Base-by-base conservation (phyloP, 495 filamentous ascomycete genomes). In the Parachaetomium inaequale region DNA sequence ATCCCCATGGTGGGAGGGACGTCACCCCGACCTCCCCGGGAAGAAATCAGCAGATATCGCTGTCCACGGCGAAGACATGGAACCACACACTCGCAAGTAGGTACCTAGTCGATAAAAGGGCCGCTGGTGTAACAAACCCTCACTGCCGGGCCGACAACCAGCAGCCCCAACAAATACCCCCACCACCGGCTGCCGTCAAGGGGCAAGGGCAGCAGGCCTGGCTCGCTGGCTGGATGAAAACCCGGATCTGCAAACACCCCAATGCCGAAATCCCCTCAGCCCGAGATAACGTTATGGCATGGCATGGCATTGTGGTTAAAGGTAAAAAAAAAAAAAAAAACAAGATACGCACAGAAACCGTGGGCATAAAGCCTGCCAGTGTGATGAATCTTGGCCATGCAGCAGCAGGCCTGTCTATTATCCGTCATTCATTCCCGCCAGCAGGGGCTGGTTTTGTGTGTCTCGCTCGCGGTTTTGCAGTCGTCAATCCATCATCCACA, bases 301-400 rank as follows among this genome's bases (percentile, higher is more conserved):
- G n/a, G n/a, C n/a, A n/a, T n/a, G n/a, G n/a, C n/a, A 46, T 46
- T 15, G n/a, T 46, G 45, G 43, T 3, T 59, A 59, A 59, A 49
- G 38, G 43, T 4, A 50, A 6, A 50, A 19, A 25, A 7, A n/a
- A 4, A 58, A 10, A 25, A 4, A 57, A 12, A 23, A 5, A 1
- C 40, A 8, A n/a, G 17, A 21, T 14, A 23, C 11, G 7, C 7
- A 32, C 3, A 21, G 38, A 26, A 28, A 55, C 32, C n/a, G n/a
- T n/a, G n/a, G 34, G 19, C 31, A 31, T n/a, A 45, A 29, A 60
- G 47, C 47, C 31, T n/a, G n/a, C n/a, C n/a, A n/a, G n/a, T n/a
- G n/a, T n/a, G n/a, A n/a, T n/a, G n/a, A 42, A 42, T 15, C 46
- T 51, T 51, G 57, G 57, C 45, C 58, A 60, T 60, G 36, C 58